Percentiles rank a stretch among this genome's conserved stretches.
These are phyloP conservation scores for Ilyonectria sp. DNA, from an alignment of 2,329 filamentous ascomycete genomes.

Conservation along the genomic window DNA sequence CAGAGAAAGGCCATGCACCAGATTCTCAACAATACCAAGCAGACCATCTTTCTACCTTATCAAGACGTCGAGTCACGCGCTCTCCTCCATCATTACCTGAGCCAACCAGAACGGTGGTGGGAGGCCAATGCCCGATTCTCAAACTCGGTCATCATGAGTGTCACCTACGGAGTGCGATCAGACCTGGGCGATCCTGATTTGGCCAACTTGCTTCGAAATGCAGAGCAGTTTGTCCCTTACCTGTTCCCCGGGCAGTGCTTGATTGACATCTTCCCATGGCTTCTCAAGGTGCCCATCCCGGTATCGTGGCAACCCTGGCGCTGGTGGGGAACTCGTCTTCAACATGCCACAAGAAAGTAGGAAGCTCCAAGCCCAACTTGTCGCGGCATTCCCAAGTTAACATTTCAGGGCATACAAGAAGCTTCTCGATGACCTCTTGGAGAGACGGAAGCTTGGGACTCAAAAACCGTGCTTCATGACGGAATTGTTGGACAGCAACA, in stretches of 20 bases:
- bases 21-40: constrained; percentile 20
- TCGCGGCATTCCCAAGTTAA: no score
- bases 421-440: neutral
- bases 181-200: neutral
- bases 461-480: neutral
- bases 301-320: constrained; percentile 18
- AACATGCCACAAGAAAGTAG: neutral
- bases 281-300: constrained; percentile 12
- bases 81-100: neutral
- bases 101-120: neutral
- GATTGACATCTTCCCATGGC: constrained; percentile 20
- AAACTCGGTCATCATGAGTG: neutral
- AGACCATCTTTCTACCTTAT: constrained; percentile 5
- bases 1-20: constrained; percentile 28
- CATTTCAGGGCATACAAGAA: neutral
- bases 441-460: neutral
- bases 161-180: neutral
- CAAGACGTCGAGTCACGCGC: neutral
- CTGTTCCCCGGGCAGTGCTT: neutral
- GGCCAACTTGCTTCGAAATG: neutral
- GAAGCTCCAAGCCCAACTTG: no score
- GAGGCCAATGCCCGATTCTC: neutral
- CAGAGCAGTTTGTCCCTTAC: neutral
- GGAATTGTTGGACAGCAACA: neutral
- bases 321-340: constrained; percentile 20